Evolutionary conservation across 441 rosid genomes (phyloP), one percentile per base, ranked within the genome.

Genomic region (Gossypium trilobum): DNA sequence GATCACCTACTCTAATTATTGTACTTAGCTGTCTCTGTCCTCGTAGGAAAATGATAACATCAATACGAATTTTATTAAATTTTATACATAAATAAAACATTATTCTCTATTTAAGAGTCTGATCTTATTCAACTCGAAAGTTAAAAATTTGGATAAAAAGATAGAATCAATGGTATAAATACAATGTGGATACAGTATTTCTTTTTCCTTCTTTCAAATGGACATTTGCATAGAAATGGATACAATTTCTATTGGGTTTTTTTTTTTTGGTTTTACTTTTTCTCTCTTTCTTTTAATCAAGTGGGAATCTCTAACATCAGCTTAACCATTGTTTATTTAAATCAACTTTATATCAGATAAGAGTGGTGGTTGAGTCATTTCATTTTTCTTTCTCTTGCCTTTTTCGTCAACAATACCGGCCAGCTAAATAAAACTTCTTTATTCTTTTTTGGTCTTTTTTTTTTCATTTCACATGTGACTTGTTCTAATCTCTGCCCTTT

Each of bases 301-400:
- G 68, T 62, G 17, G 83, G 87, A 78, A 75, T 83, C 81, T 73
- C 68, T 48, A 59, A 56, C 46, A n/a, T 31, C 44, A 39, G 70
- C 71, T 23, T 33, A 62, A 55, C 9, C 55, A 59, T 63, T 48
- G 20, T 66, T 6, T 36, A n/a, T 67, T 67, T 72, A 68, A 73
- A 76, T 78, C 80, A 70, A 58, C 81, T 73, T 72, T 69, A 31
- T 27, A 39, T 7, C 25, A 77, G 77, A 81, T 74, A 84, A 88
- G 84, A 77, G 77, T 74, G 78, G 86, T 82, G 46, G 89, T 85
- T 78, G 84, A 74, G 82, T 83, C 86, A 74, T 82, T 74, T 46
- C 70, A 36, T 55, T 66, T 72, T 14, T 59, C 48, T 31, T 14
- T 74, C 20, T 75, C 57, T 61, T 78, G 57, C 55, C 63, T 31